Percentiles rank a stretch among this genome's conserved stretches.
Conservation (phyloP, 1,139 yeast species). For the Geotrichum aggregatum region DNA sequence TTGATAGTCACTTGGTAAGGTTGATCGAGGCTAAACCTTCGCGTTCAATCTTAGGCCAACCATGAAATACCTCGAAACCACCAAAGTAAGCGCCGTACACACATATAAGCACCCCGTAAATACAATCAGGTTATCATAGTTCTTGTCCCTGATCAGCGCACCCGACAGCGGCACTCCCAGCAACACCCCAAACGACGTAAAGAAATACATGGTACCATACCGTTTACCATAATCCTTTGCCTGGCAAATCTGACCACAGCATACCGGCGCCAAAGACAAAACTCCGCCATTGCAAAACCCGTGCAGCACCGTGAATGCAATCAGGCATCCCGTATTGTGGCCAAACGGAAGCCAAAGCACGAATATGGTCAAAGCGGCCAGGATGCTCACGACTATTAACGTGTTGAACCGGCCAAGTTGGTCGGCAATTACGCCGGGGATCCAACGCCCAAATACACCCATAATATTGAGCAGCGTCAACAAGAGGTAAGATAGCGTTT, state of each 20-base stretch:
- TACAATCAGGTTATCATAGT: slow-evolving; percentile 40
- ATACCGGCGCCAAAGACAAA: slow-evolving; percentile 48
- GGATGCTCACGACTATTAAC: slow-evolving; percentile 43
- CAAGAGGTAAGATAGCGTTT: slow-evolving; percentile 49
- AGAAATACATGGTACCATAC: slow-evolving; percentile 47
- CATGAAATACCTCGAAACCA: slow-evolving; percentile 35
- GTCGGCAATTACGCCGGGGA: slow-evolving; percentile 55
- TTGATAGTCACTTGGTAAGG: too few species aligned
- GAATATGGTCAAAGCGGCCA: slow-evolving; percentile 43
- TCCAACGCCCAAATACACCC: slow-evolving; percentile 55
- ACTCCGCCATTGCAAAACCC: slow-evolving; percentile 54
- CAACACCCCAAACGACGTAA: slow-evolving; percentile 45
- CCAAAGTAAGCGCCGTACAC: slow-evolving; percentile 34
- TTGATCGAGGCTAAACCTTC: neutral
- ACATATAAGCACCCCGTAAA: slow-evolving; percentile 42
- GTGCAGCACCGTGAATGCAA: slow-evolving; percentile 47
- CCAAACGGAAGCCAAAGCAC: slow-evolving; percentile 57
- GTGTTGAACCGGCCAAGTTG: slow-evolving; percentile 57
- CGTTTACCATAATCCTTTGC: slow-evolving; percentile 49
- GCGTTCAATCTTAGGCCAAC: neutral
- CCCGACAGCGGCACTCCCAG: slow-evolving; percentile 52
- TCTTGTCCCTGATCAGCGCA: slow-evolving; percentile 42
- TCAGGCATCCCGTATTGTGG: slow-evolving; percentile 30
- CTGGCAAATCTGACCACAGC: slow-evolving; percentile 48
- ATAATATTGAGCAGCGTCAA: slow-evolving; percentile 51